Evolutionary conservation across 2,329 filamentous ascomycete genomes (phyloP).

Genomic region (Emydomyces testavorans): DNA sequence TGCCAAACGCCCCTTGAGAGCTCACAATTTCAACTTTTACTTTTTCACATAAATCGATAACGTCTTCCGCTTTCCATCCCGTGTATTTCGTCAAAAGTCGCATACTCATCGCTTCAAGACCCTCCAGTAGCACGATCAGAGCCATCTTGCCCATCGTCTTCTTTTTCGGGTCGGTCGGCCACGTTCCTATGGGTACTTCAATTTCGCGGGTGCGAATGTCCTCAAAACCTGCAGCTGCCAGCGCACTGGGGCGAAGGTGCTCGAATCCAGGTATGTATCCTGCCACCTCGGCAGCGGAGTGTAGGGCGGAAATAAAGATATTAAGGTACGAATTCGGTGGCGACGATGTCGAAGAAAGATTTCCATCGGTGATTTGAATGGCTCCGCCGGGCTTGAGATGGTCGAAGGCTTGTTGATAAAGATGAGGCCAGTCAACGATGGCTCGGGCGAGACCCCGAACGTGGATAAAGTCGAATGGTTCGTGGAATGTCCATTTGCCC

Average conservation of each 20-base stretch:
- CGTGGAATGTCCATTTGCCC: constrained; percentile 39
- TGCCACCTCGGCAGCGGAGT: constrained; percentile 30
- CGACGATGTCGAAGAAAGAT: constrained; percentile 23
- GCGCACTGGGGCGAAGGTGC: constrained; percentile 33
- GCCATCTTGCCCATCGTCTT: constrained; percentile 34
- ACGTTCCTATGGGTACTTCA: constrained; percentile 30
- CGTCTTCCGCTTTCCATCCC: constrained; percentile 27
- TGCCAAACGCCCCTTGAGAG: constrained; percentile 20
- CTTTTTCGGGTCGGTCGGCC: constrained; percentile 26
- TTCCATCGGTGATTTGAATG: constrained; percentile 38
- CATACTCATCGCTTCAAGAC: constrained; percentile 30
- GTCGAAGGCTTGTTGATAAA: constrained; percentile 38
- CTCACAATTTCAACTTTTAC: constrained; percentile 29
- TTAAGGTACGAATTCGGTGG: constrained; percentile 25
- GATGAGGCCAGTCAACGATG: constrained; percentile 37
- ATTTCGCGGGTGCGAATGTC: constrained; percentile 32
- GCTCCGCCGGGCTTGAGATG: constrained; percentile 38
- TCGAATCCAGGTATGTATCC: constrained; percentile 33
- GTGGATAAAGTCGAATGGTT: constrained; percentile 41
- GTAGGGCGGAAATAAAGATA: constrained; percentile 27
- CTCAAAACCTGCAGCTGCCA: constrained; percentile 37
- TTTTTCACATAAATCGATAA: constrained; percentile 29
- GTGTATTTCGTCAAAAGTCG: constrained; percentile 27
- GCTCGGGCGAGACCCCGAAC: constrained; percentile 39
- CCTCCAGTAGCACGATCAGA: constrained; percentile 31